Conservation (phyloP, 768 basidiomycete genomes). For the Hydnomerulius pinastri region DNA sequence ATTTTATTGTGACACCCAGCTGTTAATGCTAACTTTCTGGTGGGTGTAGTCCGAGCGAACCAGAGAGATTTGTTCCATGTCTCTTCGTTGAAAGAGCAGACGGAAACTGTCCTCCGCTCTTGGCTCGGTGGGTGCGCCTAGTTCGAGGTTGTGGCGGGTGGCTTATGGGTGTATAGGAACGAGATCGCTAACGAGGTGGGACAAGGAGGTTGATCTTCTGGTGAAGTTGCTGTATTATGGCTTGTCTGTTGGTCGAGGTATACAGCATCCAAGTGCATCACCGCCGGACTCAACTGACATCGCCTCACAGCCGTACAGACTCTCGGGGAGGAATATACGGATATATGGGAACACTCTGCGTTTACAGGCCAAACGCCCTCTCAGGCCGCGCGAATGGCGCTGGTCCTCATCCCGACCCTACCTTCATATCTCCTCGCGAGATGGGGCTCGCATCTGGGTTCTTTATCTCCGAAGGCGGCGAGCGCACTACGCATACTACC, state of each 20-base stretch:
- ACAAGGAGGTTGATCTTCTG: conserved; percentile 73
- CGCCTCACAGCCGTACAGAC: conserved; percentile 65
- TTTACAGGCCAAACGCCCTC: conserved; percentile 45
- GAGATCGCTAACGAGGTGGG: conserved; percentile 78
- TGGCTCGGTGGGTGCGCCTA: conserved; percentile 62
- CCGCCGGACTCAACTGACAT: conserved; percentile 9
- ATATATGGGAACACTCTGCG: conserved; percentile 72
- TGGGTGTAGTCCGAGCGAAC: conserved; percentile 72
- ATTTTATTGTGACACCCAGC: neutral
- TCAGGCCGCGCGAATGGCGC: conserved; percentile 43
- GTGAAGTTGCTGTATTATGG: conserved; percentile 74
- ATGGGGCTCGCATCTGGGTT: conserved; percentile 43
- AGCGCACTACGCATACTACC: conserved; percentile 43
- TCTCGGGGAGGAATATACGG: conserved; percentile 90
- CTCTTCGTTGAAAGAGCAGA: conserved; percentile 70
- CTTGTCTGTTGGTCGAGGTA: conserved; percentile 75
- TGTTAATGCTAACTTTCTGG: conserved; percentile 5
- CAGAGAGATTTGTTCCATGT: conserved; percentile 83
- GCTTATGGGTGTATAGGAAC: conserved; percentile 56
- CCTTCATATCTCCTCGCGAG: conserved; percentile 63
- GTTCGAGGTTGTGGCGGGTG: conserved; percentile 3
- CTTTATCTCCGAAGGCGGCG: conserved; percentile 34
- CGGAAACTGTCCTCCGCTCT: conserved; percentile 70
- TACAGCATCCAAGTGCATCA: conserved; percentile 8
- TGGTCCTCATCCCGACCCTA: conserved; percentile 67